Percentiles rank a stretch among this genome's conserved stretches.
Conservation (phyloP, 2,329 filamentous ascomycete genomes). For the Intubia oerlemansii region DNA sequence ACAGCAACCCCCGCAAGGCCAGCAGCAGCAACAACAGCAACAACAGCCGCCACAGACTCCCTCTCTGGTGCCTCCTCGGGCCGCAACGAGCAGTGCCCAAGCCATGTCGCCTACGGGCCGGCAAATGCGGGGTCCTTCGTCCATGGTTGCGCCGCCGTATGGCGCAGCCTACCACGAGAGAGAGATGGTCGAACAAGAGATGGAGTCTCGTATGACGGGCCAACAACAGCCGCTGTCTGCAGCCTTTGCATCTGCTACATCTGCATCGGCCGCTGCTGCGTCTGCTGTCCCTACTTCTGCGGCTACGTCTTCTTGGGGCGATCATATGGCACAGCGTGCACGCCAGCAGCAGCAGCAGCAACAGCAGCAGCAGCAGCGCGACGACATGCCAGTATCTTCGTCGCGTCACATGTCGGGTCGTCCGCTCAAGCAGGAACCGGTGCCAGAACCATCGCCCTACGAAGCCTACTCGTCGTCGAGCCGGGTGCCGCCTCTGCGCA, state of each 20-base stretch:
- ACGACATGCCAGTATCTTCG: constrained; percentile 8
- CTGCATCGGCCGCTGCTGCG: too few relatives aligned
- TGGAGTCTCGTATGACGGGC: too few relatives aligned
- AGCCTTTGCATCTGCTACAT: too few relatives aligned
- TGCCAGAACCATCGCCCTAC: constrained; percentile 3
- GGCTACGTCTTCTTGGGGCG: too few relatives aligned
- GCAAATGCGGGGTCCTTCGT: constrained; percentile 2
- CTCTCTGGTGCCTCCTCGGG: not conserved
- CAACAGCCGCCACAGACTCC: too few relatives aligned
- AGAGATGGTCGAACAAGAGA: constrained; percentile 3
- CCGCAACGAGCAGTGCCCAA: constrained; percentile 15
- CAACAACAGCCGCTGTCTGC: too few relatives aligned
- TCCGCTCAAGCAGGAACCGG: constrained; percentile 2
- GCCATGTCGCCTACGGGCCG: constrained; percentile 24
- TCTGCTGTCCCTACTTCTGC: too few relatives aligned
- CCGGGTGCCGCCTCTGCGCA: constrained; percentile 2
- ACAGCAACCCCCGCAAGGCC: too few relatives aligned
- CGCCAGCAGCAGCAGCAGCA: too few relatives aligned
- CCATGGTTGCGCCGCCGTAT: constrained; percentile 3
- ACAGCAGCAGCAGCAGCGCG: constrained; percentile 10
- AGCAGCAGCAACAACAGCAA: constrained; percentile 8
- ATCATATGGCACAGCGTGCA: too few relatives aligned
- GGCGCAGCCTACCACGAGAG: constrained; percentile 6
- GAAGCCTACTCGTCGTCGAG: constrained; percentile 3
- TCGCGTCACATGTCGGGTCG: not conserved